These are phyloP conservation scores for Plantago coronopus DNA, from an alignment of 305 asterid genomes.

Conservation along the genomic window DNA sequence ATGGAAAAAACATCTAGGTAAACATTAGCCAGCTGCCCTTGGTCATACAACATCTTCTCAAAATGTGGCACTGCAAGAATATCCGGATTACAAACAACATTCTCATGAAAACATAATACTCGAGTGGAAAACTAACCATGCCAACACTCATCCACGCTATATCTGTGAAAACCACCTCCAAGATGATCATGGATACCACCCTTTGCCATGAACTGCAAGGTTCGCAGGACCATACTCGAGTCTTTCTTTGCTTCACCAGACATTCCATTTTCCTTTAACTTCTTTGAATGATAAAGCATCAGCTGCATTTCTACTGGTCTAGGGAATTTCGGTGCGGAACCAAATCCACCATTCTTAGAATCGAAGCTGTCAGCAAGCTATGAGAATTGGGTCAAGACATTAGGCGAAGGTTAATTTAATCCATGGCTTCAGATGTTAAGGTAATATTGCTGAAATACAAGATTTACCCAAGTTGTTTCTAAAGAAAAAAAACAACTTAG, in stretches of 20 bases:
- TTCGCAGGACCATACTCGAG: slow-evolving; percentile 51
- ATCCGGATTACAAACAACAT: background rate
- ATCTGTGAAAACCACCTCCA: slow-evolving; percentile 97
- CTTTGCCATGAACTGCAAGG: slow-evolving; percentile 79
- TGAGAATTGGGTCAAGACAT: slow-evolving; percentile 17
- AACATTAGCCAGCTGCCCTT: slow-evolving; percentile 80
- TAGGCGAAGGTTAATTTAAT: background rate
- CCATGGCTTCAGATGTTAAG: too few species aligned
- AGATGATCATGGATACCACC: slow-evolving; percentile 93
- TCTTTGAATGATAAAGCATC: slow-evolving; percentile 79
- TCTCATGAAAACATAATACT: background rate
- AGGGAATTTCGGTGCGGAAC: slow-evolving; percentile 96
- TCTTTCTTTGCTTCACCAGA: slow-evolving; percentile 61
- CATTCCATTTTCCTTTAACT: slow-evolving; percentile 50
- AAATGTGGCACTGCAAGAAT: slow-evolving; percentile 82
- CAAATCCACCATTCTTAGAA: slow-evolving; percentile 77
- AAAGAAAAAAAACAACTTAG: background rate
- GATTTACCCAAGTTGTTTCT: background rate
- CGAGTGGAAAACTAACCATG: slow-evolving; percentile 55
- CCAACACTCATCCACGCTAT: slow-evolving; percentile 97
- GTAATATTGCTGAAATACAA: background rate
- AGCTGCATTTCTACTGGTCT: slow-evolving; percentile 88
- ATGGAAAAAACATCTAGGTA: slow-evolving; percentile 68
- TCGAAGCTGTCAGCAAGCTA: slow-evolving; percentile 76
- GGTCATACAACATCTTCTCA: slow-evolving; percentile 97